Evolutionary conservation across 352 stramenopile species (phyloP).

Genomic region (Pythium aristosporum): DNA sequence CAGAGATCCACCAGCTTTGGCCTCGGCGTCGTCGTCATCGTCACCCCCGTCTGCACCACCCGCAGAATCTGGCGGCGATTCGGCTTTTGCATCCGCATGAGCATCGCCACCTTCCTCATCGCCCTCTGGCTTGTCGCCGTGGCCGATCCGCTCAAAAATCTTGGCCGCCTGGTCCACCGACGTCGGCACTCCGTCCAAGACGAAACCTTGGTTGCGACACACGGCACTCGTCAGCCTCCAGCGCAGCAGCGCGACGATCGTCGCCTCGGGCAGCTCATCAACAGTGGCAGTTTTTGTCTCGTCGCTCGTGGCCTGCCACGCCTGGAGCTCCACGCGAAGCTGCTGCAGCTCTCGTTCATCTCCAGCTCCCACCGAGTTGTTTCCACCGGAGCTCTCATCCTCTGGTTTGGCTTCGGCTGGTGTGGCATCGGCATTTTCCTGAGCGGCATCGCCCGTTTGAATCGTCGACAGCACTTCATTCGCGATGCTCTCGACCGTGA

Average conservation of each 20-base stretch:
- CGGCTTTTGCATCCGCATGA: constrained; percentile 29
- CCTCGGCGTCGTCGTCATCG: constrained; percentile 11
- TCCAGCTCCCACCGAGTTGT: constrained; percentile 17
- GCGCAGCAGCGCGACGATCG: constrained; percentile 49
- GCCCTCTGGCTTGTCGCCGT: constrained; percentile 17
- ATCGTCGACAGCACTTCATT: constrained; percentile 37
- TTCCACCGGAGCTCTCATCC: constrained; percentile 19
- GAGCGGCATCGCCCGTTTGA: constrained; percentile 1
- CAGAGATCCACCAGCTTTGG: constrained; percentile 17
- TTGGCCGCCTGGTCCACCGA: constrained; percentile 44
- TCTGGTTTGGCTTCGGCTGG: constrained; percentile 13
- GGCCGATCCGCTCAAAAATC: constrained; percentile 39
- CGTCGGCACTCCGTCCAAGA: constrained; percentile 66
- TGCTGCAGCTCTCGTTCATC: constrained; percentile 34
- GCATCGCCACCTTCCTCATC: constrained; percentile 17
- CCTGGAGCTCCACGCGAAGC: constrained; percentile 39
- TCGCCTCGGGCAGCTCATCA: constrained; percentile 34
- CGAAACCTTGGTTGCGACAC: constrained; percentile 83
- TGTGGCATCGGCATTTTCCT: constrained; percentile 14
- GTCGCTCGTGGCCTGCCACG: constrained; percentile 30
- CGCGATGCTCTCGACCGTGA: constrained; percentile 50
- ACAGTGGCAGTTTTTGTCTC: constrained; percentile 13
- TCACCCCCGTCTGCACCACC: constrained; percentile 23
- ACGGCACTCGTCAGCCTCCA: constrained; percentile 59
- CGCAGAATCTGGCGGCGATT: constrained; percentile 19